These are phyloP conservation scores for Aspergillus piperis DNA, from an alignment of 2,329 filamentous ascomycete genomes.

Conservation along the genomic window DNA sequence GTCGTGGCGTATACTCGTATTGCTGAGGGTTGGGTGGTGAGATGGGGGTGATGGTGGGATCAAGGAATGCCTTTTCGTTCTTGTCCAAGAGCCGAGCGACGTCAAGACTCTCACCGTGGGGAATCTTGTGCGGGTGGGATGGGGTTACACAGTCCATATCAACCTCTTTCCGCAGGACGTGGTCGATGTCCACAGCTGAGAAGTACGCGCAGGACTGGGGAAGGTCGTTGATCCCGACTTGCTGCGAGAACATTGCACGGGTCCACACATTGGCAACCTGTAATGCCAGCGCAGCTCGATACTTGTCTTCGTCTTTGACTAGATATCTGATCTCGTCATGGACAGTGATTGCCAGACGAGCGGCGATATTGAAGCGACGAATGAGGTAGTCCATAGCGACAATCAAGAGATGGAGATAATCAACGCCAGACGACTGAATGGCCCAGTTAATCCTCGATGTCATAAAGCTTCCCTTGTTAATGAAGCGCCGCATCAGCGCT, in stretches of 20 bases:
- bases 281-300: slow-evolving; percentile 85
- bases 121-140: slow-evolving; percentile 74
- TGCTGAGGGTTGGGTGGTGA: slow-evolving; percentile 61
- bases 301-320: slow-evolving; percentile 80
- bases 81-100: slow-evolving; percentile 76
- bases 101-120: slow-evolving; percentile 83
- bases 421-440: slow-evolving; percentile 94
- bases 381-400: slow-evolving; percentile 92
- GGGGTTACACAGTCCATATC: slow-evolving; percentile 97
- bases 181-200: slow-evolving; percentile 91
- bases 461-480: slow-evolving; percentile 88
- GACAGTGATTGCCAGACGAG: slow-evolving; percentile 87
- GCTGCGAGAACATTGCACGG: slow-evolving; percentile 93
- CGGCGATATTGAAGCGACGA: slow-evolving; percentile 78
- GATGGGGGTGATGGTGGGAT: slow-evolving; percentile 61
- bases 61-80: slow-evolving; percentile 67
- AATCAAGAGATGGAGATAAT: slow-evolving; percentile 93
- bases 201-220: slow-evolving; percentile 96
- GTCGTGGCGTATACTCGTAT: slow-evolving; percentile 69
- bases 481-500: slow-evolving; percentile 82
- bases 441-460: slow-evolving; percentile 99
- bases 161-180: slow-evolving; percentile 95
- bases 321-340: slow-evolving; percentile 98
- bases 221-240: slow-evolving; percentile 92
- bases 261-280: slow-evolving; percentile 97